phyloP scores from a whole-genome alignment of 2,329 filamentous ascomycete species.

The Calonectria henricotiae region DNA sequence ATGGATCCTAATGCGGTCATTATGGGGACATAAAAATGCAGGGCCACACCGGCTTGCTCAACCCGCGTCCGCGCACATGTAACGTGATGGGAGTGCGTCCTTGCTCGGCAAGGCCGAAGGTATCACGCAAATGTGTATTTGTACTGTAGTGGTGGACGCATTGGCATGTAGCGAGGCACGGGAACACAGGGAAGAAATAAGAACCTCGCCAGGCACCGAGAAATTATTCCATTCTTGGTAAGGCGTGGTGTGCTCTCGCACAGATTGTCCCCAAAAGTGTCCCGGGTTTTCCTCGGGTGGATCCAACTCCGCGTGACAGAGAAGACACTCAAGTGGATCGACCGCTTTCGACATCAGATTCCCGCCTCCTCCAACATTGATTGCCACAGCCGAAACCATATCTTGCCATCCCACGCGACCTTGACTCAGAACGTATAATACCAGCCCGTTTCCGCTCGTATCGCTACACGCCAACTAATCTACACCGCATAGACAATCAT shows the following conservation, averaged over 20 bases:
- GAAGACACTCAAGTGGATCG: slow-evolving; percentile 24
- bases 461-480: neutral
- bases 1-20: neutral
- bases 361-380: slow-evolving; percentile 3
- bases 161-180: neutral
- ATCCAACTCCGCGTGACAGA: slow-evolving; percentile 24
- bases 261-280: neutral
- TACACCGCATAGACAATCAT: neutral
- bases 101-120: slow-evolving; percentile 6
- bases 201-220: slow-evolving; percentile 4
- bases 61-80: neutral
- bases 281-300: slow-evolving; percentile 36
- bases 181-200: neutral
- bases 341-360: slow-evolving; percentile 22
- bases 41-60: neutral
- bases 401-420: slow-evolving; percentile 17
- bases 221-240: slow-evolving; percentile 3
- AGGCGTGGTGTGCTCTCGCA: slow-evolving; percentile 16
- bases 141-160: neutral
- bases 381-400: neutral
- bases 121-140: neutral
- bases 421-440: slow-evolving; percentile 15
- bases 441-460: neutral
- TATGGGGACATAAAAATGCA: neutral
- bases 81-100: neutral